These are phyloP conservation scores for Nemania diffusa DNA, from an alignment of 2,329 filamentous ascomycete genomes.

Conservation along the genomic window DNA sequence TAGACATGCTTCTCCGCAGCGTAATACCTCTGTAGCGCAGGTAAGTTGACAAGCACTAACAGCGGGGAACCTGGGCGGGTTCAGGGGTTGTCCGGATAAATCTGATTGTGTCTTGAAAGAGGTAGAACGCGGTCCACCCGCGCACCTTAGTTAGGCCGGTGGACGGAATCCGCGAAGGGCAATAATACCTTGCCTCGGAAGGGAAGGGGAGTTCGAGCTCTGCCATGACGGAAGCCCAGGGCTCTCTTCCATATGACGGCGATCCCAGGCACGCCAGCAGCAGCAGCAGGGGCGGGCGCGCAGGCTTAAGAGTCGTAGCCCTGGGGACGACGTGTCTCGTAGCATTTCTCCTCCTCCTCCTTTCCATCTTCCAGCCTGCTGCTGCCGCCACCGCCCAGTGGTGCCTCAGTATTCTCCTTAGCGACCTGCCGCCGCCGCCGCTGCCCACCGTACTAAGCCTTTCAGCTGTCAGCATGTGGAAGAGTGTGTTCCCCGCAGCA, in stretches of 20 bases:
- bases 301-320: slow-evolving; percentile 33
- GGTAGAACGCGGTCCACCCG: slow-evolving; percentile 18
- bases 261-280: neutral
- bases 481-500: slow-evolving; percentile 43
- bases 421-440: neutral
- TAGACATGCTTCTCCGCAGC: slow-evolving; percentile 29
- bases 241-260: slow-evolving; percentile 30
- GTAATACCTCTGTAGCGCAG: neutral
- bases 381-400: neutral
- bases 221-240: slow-evolving; percentile 32
- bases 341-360: slow-evolving; percentile 26
- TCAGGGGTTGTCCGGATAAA: slow-evolving; percentile 37
- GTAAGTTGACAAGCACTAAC: slow-evolving; percentile 2
- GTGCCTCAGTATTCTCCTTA: slow-evolving; percentile 9
- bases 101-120: slow-evolving; percentile 22
- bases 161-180: slow-evolving; percentile 10
- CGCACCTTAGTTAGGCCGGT: neutral
- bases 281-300: slow-evolving; percentile 2
- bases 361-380: slow-evolving; percentile 13
- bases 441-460: no score
- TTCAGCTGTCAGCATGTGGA: slow-evolving; percentile 42
- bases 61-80: slow-evolving; percentile 24
- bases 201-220: slow-evolving; percentile 5
- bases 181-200: slow-evolving; percentile 18
- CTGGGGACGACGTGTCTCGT: slow-evolving; percentile 28